Conservation (phyloP, 2,329 filamentous ascomycete genomes). For the Lasiodiplodia theobromae region DNA sequence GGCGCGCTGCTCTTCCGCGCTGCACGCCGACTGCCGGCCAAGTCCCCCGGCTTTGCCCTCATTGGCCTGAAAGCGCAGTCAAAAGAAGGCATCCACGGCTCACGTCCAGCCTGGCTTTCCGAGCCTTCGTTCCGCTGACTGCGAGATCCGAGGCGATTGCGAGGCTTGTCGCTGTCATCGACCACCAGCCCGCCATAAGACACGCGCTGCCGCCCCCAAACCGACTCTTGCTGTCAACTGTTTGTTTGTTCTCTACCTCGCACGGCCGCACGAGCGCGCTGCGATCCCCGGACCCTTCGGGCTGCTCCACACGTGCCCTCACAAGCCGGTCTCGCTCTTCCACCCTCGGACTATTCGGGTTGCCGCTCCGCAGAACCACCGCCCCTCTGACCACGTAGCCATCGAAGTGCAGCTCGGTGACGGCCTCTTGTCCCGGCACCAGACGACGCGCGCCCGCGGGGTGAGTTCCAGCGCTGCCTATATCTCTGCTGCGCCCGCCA, state of each 20-base stretch:
- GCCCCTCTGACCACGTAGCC: conserved; percentile 29
- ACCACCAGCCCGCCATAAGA: conserved; percentile 15
- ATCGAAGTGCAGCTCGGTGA: not conserved
- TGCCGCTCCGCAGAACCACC: conserved; percentile 24
- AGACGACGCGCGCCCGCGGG: conserved; percentile 3
- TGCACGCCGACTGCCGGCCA: conserved; percentile 14
- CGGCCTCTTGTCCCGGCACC: conserved; percentile 9
- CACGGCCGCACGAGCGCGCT: conserved; percentile 19
- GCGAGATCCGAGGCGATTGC: conserved; percentile 17
- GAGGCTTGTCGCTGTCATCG: conserved; percentile 15
- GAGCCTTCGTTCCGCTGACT: conserved; percentile 7
- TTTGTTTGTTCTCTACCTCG: not conserved
- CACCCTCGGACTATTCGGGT: conserved; percentile 11
- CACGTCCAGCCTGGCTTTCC: not conserved
- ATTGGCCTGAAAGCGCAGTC: not conserved
- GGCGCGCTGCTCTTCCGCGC: conserved; percentile 20
- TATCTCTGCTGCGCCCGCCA: conserved; percentile 10
- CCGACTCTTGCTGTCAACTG: conserved; percentile 1
- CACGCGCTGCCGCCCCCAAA: conserved; percentile 6
- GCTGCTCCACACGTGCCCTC: conserved; percentile 23
- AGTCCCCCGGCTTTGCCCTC: conserved; percentile 7
- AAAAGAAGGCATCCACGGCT: conserved; percentile 1
- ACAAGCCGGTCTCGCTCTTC: conserved; percentile 25
- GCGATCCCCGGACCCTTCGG: conserved; percentile 21
- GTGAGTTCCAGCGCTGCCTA: conserved; percentile 23